phyloP scores from a whole-genome alignment of 192 early-diverging fungal species.

The Coemansia sp. region DNA sequence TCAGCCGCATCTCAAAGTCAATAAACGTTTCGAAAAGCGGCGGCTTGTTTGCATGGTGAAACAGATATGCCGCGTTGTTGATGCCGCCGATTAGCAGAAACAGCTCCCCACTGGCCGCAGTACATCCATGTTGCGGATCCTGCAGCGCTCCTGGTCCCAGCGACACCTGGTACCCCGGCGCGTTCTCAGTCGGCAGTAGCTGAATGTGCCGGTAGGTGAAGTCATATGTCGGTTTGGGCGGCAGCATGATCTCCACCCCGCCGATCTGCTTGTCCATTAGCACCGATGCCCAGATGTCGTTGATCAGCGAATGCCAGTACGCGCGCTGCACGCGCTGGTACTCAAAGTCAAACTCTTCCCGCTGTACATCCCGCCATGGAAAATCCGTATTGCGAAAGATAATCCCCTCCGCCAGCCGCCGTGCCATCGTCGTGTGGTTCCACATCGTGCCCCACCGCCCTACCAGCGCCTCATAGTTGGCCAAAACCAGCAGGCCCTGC shows the following conservation, averaged over 20 bases:
- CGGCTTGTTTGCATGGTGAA: constrained; percentile 32
- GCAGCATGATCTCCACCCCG: constrained; percentile 39
- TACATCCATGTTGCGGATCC: constrained; percentile 36
- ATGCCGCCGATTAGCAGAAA: constrained; percentile 44
- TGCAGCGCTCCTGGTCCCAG: constrained; percentile 24
- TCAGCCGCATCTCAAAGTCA: constrained; percentile 50
- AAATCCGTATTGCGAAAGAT: constrained; percentile 48
- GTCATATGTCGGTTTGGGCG: constrained; percentile 38
- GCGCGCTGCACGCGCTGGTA: constrained; percentile 50
- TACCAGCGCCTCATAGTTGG: constrained; percentile 53
- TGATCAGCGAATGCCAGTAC: constrained; percentile 54
- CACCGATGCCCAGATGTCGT: constrained; percentile 52
- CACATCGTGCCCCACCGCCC: constrained; percentile 54
- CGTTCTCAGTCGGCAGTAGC: constrained; percentile 14
- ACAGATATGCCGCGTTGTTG: constrained; percentile 43
- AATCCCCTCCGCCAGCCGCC: constrained; percentile 46
- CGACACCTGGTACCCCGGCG: constrained; percentile 37
- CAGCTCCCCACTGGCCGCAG: constrained; percentile 47
- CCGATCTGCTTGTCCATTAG: constrained; percentile 53
- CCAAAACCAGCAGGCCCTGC: constrained; percentile 48
- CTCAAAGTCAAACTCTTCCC: constrained; percentile 47
- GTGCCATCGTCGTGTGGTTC: constrained; percentile 54
- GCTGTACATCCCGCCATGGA: constrained; percentile 48
- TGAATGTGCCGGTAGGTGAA: constrained; percentile 40
- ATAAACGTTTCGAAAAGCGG: constrained; percentile 45